phyloP scores from a whole-genome alignment of 2,329 filamentous ascomycete species.

The Penicillium psychrosexuale region DNA sequence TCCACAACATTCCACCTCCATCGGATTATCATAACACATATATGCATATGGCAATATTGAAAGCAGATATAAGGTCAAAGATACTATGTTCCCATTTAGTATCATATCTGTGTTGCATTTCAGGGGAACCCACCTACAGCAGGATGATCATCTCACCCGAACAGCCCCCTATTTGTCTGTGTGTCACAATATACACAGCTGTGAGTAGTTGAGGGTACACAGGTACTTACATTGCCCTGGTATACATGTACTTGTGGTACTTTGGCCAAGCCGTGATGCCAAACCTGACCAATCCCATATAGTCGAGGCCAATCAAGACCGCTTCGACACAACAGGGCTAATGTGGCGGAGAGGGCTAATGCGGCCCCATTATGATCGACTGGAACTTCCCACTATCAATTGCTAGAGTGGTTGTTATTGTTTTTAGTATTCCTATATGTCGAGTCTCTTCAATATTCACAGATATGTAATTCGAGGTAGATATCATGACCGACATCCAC shows the following conservation, averaged over 20 bases:
- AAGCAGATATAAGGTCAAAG: background rate
- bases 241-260: background rate
- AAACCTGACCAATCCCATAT: background rate
- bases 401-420: background rate
- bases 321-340: background rate
- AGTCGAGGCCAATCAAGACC: slow-evolving; percentile 1
- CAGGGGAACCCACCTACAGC: slow-evolving; percentile 6
- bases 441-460: background rate
- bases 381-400: background rate
- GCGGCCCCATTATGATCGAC: background rate
- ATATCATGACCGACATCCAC: too few species aligned
- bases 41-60: background rate
- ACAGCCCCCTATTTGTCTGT: background rate
- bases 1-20: slow-evolving; percentile 4
- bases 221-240: background rate
- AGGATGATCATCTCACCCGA: background rate
- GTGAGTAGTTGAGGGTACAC: background rate
- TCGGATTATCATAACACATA: background rate
- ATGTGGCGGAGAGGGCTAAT: slow-evolving; percentile 1
- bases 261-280: background rate
- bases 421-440: background rate
- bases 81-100: background rate
- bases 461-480: too few species aligned
- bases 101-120: background rate
- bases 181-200: slow-evolving; percentile 13